A percentile compares a stretch with the other conserved stretches of the same genome.
Conservation (phyloP, 441 rosid species). For the Croton laevigatus region DNA sequence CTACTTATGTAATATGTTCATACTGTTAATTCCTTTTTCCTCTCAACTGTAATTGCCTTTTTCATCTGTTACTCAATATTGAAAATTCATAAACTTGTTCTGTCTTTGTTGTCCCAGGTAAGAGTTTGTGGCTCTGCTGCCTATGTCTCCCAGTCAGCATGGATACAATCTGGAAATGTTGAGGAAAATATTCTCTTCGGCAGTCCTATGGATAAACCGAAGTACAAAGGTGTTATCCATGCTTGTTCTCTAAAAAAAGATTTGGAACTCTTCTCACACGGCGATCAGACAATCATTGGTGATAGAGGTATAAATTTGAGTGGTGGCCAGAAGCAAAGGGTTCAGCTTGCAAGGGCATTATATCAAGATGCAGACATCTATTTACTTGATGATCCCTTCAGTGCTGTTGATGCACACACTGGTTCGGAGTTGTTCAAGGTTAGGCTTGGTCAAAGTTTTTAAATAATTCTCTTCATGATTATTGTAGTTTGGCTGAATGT, state of each 20-base stretch:
- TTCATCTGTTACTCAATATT: not conserved
- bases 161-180: slow-evolving; percentile 99
- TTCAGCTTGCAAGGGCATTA: slow-evolving; percentile 98
- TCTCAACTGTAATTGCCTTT: slow-evolving; percentile 5
- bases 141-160: slow-evolving; percentile 97
- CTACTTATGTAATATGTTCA: not conserved
- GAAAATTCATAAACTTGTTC: slow-evolving; percentile 11
- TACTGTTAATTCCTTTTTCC: slow-evolving; percentile 6
- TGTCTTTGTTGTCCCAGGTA: slow-evolving; percentile 44
- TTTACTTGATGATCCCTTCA: slow-evolving; percentile 97
- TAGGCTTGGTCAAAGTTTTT: slow-evolving; percentile 22
- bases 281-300: slow-evolving; percentile 98
- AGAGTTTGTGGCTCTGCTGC: slow-evolving; percentile 92
- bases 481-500: slow-evolving; percentile 30
- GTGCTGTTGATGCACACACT: slow-evolving; percentile 99
- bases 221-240: slow-evolving; percentile 85
- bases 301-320: slow-evolving; percentile 98
- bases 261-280: slow-evolving; percentile 94
- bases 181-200: slow-evolving; percentile 99
- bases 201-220: slow-evolving; percentile 90
- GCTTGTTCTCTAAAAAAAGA: slow-evolving; percentile 96
- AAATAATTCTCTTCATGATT: slow-evolving; percentile 8
- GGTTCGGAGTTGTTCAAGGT: slow-evolving; percentile 97
- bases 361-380: slow-evolving; percentile 99
- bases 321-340: slow-evolving; percentile 98